Base-by-base conservation (phyloP, 345 rosid species). In the Adansonia digitata region DNA sequence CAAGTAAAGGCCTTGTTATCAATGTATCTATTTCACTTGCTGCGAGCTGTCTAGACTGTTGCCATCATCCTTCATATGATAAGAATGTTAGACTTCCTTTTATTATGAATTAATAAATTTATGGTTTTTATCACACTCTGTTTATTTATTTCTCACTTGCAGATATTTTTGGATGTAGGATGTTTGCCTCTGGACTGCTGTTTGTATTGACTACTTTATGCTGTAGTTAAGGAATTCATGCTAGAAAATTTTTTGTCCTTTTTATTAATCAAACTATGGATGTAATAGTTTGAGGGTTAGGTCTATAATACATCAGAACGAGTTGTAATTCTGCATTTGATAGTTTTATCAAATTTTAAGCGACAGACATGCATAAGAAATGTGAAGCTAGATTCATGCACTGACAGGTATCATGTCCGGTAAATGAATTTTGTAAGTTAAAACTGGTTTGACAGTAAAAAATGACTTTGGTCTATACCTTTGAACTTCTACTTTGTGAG, bases 31-130 rank as follows among this genome's bases (percentile, higher is more conserved):
- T 67, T 20, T 67, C 37, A 45, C 71, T 67, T 17, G 13, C 14
- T 10, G 15, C 11, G 2, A 24, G 59, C 59, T 53, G 15, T 56
- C 34, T 11, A 12, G 62, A 13, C 18, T 26, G 18, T 24, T 24
- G 15, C 5, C 24, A 1, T 22, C 15, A 24, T 55, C 57, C 57
- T 42, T 66, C 71, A 3, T 26, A 42, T 24, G 5, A 45, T 24
- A 26, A 43, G 71, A 67, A 67, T 68, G 37, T 13, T 27, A 66
- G 52, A 66, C 48, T 22, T 66, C 20, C 35, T 66, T 42, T 66
- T 66, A 5, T 24, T 17, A 40, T 64, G 35, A 42, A 42, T 42
- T 42, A 5, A 22, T 42, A 65, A 65, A 40, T 22, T 22, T 20
- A 22, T 17, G 70, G 12, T 24, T 22, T 24, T 11, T 24, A 5